Percentiles rank a stretch among this genome's conserved stretches.
phyloP scores from a whole-genome alignment of 768 basidiomycete species.

The Steccherinum ochraceum region DNA sequence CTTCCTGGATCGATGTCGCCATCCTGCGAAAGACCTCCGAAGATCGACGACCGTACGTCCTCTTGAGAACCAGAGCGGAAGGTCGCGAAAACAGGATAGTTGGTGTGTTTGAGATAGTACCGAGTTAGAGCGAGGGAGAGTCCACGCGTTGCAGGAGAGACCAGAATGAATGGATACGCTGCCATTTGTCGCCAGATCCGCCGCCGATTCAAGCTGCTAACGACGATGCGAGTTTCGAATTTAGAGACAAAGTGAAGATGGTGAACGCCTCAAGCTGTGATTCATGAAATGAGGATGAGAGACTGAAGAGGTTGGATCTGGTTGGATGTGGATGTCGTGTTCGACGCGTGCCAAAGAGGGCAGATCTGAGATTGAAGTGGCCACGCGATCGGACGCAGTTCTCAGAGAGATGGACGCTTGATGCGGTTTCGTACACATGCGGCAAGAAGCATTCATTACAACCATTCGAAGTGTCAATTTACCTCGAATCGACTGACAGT shows the following conservation, averaged over 20 bases:
- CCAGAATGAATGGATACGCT: conserved; percentile 33
- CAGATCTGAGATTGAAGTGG: background rate
- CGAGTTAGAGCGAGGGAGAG: conserved; percentile 50
- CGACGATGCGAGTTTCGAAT: background rate
- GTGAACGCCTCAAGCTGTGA: too few relatives aligned
- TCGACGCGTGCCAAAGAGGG: background rate
- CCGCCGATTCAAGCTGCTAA: too few relatives aligned
- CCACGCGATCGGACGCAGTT: background rate
- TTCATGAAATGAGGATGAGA: too few relatives aligned
- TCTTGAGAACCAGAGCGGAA: conserved; percentile 35
- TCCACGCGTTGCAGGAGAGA: conserved; percentile 51
- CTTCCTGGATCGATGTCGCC: conserved; percentile 35
- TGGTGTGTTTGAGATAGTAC: conserved; percentile 43
- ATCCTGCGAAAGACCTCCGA: conserved; percentile 28
- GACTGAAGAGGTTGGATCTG: background rate
- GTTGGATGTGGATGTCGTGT: background rate
- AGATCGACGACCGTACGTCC: conserved; percentile 33
- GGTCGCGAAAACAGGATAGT: conserved; percentile 49
- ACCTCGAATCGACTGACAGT: too few relatives aligned
- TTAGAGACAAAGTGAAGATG: too few relatives aligned
- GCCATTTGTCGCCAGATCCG: too few relatives aligned
- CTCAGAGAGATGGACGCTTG: too few relatives aligned
- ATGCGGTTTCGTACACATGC: too few relatives aligned
- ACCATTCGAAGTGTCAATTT: too few relatives aligned
- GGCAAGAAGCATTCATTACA: too few relatives aligned